Percentiles rank a stretch among this genome's conserved stretches.
These are phyloP conservation scores for Penicillium macrosclerotiorum DNA, from an alignment of 495 filamentous ascomycete genomes.

Conservation along the genomic window DNA sequence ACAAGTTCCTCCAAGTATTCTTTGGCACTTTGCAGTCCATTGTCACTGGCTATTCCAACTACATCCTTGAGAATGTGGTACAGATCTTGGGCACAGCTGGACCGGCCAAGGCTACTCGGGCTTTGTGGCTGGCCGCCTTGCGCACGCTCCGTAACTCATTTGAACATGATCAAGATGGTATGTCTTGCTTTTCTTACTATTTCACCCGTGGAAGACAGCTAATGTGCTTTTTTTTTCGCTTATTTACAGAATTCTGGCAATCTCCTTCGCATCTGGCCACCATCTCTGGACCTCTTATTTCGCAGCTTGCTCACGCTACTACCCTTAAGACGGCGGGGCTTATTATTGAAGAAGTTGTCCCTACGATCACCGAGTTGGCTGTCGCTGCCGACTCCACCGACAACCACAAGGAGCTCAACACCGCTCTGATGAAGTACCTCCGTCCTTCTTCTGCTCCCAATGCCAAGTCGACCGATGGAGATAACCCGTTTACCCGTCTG, in stretches of 20 bases:
- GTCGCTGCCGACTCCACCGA: slow-evolving; percentile 73
- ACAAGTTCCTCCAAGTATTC: slow-evolving; percentile 73
- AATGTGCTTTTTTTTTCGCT: too few relatives aligned
- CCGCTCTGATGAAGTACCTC: slow-evolving; percentile 68
- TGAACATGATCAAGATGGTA: slow-evolving; percentile 73
- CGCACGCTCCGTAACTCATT: slow-evolving; percentile 70
- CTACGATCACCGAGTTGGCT: slow-evolving; percentile 74
- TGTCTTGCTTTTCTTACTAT: slow-evolving; percentile 6
- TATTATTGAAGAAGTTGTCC: slow-evolving; percentile 48
- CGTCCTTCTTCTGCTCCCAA: slow-evolving; percentile 63
- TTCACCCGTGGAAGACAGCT: background rate
- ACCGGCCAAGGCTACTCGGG: slow-evolving; percentile 48
- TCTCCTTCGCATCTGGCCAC: slow-evolving; percentile 76
- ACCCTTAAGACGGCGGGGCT: slow-evolving; percentile 31
- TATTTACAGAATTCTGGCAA: slow-evolving; percentile 80
- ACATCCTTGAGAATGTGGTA: slow-evolving; percentile 72
- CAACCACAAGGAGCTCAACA: slow-evolving; percentile 86
- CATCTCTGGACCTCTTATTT: slow-evolving; percentile 64
- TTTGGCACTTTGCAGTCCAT: slow-evolving; percentile 87
- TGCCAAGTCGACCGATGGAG: slow-evolving; percentile 49
- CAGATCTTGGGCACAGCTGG: slow-evolving; percentile 55
- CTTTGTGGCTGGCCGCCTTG: slow-evolving; percentile 63
- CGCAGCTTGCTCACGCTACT: slow-evolving; percentile 62
- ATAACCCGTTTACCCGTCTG: slow-evolving; percentile 55
- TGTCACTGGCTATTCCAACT: slow-evolving; percentile 84